Base-by-base conservation (phyloP, 176 grass and related monocot genomes). In the Ananas comosus region DNA sequence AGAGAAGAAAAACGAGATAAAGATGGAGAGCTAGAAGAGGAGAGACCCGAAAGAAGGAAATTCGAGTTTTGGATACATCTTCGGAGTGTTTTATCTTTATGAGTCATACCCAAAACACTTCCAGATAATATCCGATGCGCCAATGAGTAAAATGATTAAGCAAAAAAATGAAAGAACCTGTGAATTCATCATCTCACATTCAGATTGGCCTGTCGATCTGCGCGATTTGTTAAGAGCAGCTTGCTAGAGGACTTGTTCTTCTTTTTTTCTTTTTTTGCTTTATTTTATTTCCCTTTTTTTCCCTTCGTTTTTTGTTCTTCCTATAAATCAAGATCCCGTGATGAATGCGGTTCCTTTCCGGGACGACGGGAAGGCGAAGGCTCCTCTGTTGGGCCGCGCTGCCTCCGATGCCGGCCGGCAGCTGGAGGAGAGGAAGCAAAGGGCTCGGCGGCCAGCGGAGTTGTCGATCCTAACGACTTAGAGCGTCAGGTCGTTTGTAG, bases 281-380 rank as follows among this genome's bases (percentile, higher is more conserved):
- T 42, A n/a, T 42, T 42, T 42, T 42, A 6, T 42, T 67, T 28
- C 27, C 63, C n/a, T n/a, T n/a, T 25, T 2, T 47, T 14, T 6
- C 27, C 13, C 52, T 5, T 5, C n/a, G 13, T 79, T 70, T 85
- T n/a, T 48, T n/a, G 50, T 71, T 52, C 59, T 52, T 63, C 75
- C 50, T 81, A 99, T 85, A 99, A 86, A 85, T 99, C 90, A 70
- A 88, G 95, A 99, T 99, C 90, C 78, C 93, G 73, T 27, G 85
- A 82, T 13, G 90, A 88, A 69, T 80, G 90, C 24, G 74, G 80
- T 63, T 86, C 87, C 75, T 80, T 86, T 69, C 70, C 85, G n/a
- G 48, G 87, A 78, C 42, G 90, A 88, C 58, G 82, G 66, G 90
- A 91, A 25, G 89, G 74, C 27, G 90, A 86, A 3, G 86, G 83